Evolutionary conservation across 2,329 filamentous ascomycete species (phyloP).

Genomic region (Bipolaris bicolor): DNA sequence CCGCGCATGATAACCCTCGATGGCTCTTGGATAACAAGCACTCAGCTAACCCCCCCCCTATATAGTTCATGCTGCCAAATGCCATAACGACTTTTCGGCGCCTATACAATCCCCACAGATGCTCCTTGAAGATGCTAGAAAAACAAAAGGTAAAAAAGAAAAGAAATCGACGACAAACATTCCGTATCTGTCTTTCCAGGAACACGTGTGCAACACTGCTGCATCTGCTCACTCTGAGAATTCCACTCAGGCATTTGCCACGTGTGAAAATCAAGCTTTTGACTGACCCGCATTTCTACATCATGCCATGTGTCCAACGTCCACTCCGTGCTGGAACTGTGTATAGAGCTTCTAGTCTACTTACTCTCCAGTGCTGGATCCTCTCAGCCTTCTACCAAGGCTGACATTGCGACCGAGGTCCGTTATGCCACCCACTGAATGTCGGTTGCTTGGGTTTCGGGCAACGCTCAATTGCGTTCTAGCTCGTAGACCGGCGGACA

Average conservation of each 20-base stretch:
- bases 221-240: background rate
- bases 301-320: constrained; percentile 13
- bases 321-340: constrained; percentile 1
- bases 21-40: background rate
- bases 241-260: background rate
- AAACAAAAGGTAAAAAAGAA: background rate
- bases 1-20: background rate
- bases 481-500: constrained; percentile 28
- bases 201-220: background rate
- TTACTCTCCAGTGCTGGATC: constrained; percentile 44
- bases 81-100: background rate
- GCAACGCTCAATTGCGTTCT: constrained; percentile 35
- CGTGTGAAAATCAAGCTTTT: constrained; percentile 3
- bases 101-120: background rate
- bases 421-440: constrained; percentile 36
- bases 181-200: background rate
- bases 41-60: background rate
- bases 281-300: background rate
- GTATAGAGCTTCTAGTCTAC: constrained; percentile 16
- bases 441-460: constrained; percentile 36
- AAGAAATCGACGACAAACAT: background rate
- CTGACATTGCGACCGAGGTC: constrained; percentile 39
- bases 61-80: background rate
- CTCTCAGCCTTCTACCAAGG: constrained; percentile 37
- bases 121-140: constrained; percentile 2